Percentiles rank a stretch among this genome's conserved stretches.
Conservation (phyloP, 2,329 filamentous ascomycete genomes). For the Colletotrichum sansevieriae region DNA sequence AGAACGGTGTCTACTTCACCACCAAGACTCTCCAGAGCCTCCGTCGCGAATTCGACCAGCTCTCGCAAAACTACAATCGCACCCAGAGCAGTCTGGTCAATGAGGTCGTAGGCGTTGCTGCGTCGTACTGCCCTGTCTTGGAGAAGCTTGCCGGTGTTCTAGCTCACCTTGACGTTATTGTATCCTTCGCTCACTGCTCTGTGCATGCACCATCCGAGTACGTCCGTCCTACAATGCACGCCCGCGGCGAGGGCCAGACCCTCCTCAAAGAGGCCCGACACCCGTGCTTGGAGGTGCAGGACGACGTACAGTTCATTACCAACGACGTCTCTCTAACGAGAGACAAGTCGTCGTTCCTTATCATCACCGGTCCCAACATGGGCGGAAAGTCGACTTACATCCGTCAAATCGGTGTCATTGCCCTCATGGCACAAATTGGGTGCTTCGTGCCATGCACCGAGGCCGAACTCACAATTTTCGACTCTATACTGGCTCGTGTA, state of each 20-base stretch:
- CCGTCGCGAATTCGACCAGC: constrained; percentile 91
- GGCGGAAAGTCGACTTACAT: constrained; percentile 99
- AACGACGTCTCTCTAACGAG: constrained; percentile 90
- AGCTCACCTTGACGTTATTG: constrained; percentile 94
- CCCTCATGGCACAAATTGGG: constrained; percentile 95
- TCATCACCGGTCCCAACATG: constrained; percentile 99
- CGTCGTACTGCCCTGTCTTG: constrained; percentile 93
- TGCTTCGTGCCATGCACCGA: constrained; percentile 94
- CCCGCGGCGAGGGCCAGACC: constrained; percentile 88
- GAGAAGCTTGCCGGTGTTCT: constrained; percentile 90
- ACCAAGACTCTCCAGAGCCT: constrained; percentile 84
- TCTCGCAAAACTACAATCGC: constrained; percentile 94
- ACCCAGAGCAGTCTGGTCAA: constrained; percentile 92
- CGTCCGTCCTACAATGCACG: constrained; percentile 89
- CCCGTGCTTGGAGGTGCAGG: constrained; percentile 98
- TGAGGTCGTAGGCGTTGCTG: constrained; percentile 92
- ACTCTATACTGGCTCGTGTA: constrained; percentile 95
- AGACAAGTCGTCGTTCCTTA: constrained; percentile 87
- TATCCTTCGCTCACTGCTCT: constrained; percentile 92
- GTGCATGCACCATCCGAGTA: constrained; percentile 94
- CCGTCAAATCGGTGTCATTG: constrained; percentile 95
- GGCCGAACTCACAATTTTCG: constrained; percentile 94
- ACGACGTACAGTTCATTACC: constrained; percentile 98
- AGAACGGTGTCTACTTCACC: constrained; percentile 99
- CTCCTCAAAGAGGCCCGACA: constrained; percentile 93